phyloP scores from a whole-genome alignment of 2,329 filamentous ascomycete species.

The Fusarium compactum region DNA sequence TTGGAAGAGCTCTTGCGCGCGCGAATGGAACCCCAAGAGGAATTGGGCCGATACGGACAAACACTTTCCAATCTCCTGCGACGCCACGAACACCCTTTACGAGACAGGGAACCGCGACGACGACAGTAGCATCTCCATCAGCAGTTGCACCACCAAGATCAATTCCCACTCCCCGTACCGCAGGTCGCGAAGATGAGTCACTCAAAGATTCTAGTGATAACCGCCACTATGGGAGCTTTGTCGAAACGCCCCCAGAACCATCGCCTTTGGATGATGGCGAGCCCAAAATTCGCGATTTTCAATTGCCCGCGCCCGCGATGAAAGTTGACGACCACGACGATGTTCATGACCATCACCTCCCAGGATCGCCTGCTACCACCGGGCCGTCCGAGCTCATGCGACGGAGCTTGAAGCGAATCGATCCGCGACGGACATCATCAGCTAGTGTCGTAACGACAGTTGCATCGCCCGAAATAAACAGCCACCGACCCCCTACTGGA shows the following conservation, averaged over 20 bases:
- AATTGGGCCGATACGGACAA: slow-evolving; percentile 50
- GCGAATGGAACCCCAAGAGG: slow-evolving; percentile 65
- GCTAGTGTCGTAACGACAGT: slow-evolving; percentile 40
- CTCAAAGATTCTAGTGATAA: slow-evolving; percentile 55
- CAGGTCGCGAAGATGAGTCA: slow-evolving; percentile 54
- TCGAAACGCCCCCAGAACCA: slow-evolving; percentile 54
- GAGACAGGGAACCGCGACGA: slow-evolving; percentile 14
- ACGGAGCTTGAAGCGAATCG: slow-evolving; percentile 42
- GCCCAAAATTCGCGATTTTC: slow-evolving; percentile 55
- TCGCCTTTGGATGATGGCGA: slow-evolving; percentile 43
- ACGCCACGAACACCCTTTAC: slow-evolving; percentile 36
- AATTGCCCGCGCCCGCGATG: slow-evolving; percentile 67
- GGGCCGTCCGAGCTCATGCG: slow-evolving; percentile 32
- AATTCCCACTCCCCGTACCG: slow-evolving; percentile 35
- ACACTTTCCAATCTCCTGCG: slow-evolving; percentile 45
- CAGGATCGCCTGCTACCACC: slow-evolving; percentile 44
- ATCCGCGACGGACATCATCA: slow-evolving; percentile 55
- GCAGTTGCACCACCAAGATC: slow-evolving; percentile 28
- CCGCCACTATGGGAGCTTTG: slow-evolving; percentile 67
- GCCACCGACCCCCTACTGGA: slow-evolving; percentile 36
- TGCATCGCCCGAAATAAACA: slow-evolving; percentile 7
- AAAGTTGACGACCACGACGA: slow-evolving; percentile 49
- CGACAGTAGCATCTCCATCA: slow-evolving; percentile 24
- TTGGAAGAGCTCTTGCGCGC: slow-evolving; percentile 77
- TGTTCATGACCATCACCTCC: slow-evolving; percentile 25